Evolutionary conservation across 2,329 filamentous ascomycete genomes (phyloP).

Genomic region (Diplocarpon mali): DNA sequence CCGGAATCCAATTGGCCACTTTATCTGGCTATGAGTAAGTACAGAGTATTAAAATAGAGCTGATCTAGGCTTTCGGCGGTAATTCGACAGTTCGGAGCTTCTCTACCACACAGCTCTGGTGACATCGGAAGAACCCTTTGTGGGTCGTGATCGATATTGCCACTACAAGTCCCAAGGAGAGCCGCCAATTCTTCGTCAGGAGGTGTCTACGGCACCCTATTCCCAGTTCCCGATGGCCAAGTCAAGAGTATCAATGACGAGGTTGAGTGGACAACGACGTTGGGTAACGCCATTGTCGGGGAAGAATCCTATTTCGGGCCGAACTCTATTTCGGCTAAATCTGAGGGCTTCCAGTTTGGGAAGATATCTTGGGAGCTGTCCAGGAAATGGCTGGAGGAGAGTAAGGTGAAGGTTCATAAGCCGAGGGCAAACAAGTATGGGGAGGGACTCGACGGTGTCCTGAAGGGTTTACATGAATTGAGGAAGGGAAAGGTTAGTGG

Average conservation of each 20-base stretch:
- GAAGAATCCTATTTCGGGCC: conserved; percentile 26
- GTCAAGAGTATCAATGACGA: conserved; percentile 34
- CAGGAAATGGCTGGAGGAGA: conserved; percentile 27
- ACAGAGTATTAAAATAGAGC: too few relatives aligned
- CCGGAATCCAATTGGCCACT: too few relatives aligned
- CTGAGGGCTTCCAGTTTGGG: conserved; percentile 29
- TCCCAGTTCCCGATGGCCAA: conserved; percentile 29
- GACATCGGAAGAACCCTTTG: too few relatives aligned
- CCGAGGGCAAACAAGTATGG: conserved; percentile 20
- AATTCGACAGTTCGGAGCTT: too few relatives aligned
- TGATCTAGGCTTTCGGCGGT: too few relatives aligned
- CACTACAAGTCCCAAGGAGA: too few relatives aligned
- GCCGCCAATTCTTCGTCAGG: too few relatives aligned
- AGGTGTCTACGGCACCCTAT: conserved; percentile 32
- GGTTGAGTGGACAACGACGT: conserved; percentile 23
- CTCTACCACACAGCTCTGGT: too few relatives aligned
- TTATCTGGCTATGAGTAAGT: too few relatives aligned
- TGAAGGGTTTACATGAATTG: conserved; percentile 22
- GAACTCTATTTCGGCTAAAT: conserved; percentile 11
- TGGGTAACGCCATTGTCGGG: conserved; percentile 34
- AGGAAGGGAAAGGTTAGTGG: conserved; percentile 29
- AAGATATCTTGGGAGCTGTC: conserved; percentile 30
- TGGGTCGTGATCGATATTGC: too few relatives aligned
- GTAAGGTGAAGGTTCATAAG: conserved; percentile 30
- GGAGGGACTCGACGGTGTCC: conserved; percentile 24